These are phyloP conservation scores for Dothistroma pini DNA, from an alignment of 2,329 filamentous ascomycete genomes.

Conservation along the genomic window DNA sequence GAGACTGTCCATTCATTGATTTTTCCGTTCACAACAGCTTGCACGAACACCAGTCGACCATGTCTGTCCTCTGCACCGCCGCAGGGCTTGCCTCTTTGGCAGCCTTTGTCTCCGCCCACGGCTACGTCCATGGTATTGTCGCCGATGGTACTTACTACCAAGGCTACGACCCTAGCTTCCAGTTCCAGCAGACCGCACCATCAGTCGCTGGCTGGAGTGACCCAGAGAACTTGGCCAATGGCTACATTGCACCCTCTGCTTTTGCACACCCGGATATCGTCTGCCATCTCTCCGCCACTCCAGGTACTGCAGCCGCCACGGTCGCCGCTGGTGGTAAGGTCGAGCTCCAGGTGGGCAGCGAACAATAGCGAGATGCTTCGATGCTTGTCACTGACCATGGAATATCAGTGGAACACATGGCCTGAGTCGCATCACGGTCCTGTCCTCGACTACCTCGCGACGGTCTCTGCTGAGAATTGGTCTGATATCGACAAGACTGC, in stretches of 20 bases:
- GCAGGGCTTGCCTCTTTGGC: slow-evolving; percentile 33
- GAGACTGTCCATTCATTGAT: slow-evolving; percentile 11
- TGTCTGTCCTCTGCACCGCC: slow-evolving; percentile 29
- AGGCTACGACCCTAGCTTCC: slow-evolving; percentile 43
- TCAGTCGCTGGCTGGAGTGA: slow-evolving; percentile 54
- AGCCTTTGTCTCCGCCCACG: slow-evolving; percentile 45
- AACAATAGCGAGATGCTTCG: no score
- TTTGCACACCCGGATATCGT: slow-evolving; percentile 29
- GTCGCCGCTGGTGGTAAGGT: slow-evolving; percentile 59
- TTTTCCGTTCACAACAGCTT: background rate
- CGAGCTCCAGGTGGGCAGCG: slow-evolving; percentile 60
- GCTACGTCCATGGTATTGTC: slow-evolving; percentile 43
- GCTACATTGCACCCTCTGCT: slow-evolving; percentile 28
- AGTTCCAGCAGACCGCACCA: slow-evolving; percentile 37
- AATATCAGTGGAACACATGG: background rate
- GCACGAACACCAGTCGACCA: slow-evolving; percentile 11
- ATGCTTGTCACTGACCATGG: no score
- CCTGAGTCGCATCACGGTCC: slow-evolving; percentile 62
- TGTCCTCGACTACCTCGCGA: slow-evolving; percentile 61
- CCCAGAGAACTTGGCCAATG: slow-evolving; percentile 42
- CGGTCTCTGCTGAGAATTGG: slow-evolving; percentile 53
- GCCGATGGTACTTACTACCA: slow-evolving; percentile 47
- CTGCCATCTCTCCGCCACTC: slow-evolving; percentile 53
- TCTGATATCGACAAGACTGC: slow-evolving; percentile 50
- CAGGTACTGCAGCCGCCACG: slow-evolving; percentile 50